Base-by-base conservation (phyloP, 2,329 filamentous ascomycete species). In the Aaosphaeria arxii region DNA sequence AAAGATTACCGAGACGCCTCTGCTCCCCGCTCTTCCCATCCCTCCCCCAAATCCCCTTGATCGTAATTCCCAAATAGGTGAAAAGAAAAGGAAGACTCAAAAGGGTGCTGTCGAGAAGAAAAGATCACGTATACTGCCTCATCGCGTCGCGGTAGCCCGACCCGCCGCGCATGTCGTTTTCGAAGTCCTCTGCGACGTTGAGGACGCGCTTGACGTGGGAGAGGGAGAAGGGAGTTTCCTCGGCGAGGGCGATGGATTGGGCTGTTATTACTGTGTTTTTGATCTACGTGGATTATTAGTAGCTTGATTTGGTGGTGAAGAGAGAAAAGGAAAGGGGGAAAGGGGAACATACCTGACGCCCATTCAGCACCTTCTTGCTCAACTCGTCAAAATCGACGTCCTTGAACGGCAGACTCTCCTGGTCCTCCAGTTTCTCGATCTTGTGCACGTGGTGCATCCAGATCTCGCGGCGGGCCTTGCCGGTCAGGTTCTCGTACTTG, bases 211-310 rank as follows among this genome's bases (percentile, higher is more conserved):
- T 82, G 64, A 96, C 87, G 62, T 95, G 89, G 43, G 78, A 78
- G 86, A 95, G 91, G 46, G 82, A 81, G 31, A 96, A 78, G 4
- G 81, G 75, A 50, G 85, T 81, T 29, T 81, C 77, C 67, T 91
- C 88, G 54, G 89, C 87, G 40, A 92, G 80, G 1, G 91, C 89
- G 11, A 96, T 77, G 0, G 88, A 87, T 69, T 95, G 89, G 2
- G 89, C 89, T 0, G 88, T 91, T 47, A 87, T 83, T 43, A 95
- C 85, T 7, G 87, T 86, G 66, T 95, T 95, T 76, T 95, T 95
- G 77, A 95, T 95, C 81, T 91, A 77, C 17, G 36, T 28, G 4
- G 2, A 39, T 43, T 13, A 4, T 9, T 9, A 36, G 7, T 36
- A 4, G 4, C 4, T 36, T 9, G 24, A 40, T 11, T 40, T 17